phyloP scores from a whole-genome alignment of 2,329 filamentous ascomycete species.

The Pyricularia pennisetigena region DNA sequence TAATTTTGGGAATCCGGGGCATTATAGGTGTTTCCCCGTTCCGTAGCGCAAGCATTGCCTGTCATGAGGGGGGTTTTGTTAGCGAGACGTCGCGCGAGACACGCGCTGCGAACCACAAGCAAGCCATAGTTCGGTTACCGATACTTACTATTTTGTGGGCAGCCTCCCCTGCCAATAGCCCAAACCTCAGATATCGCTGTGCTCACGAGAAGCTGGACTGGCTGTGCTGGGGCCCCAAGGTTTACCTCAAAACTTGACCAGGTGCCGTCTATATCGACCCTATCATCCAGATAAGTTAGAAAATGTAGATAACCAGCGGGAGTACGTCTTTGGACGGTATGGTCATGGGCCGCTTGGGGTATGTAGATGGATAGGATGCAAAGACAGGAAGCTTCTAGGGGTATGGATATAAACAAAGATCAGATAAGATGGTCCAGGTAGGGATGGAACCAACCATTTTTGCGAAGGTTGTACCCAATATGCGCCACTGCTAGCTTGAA shows the following conservation, averaged over 20 bases:
- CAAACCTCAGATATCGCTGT: constrained; percentile 64
- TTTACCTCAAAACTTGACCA: constrained; percentile 63
- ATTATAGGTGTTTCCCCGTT: constrained; percentile 51
- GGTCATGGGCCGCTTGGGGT: not conserved
- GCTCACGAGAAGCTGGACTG: constrained; percentile 49
- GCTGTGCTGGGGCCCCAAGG: constrained; percentile 30
- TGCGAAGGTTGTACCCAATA: constrained; percentile 6
- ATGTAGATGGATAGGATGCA: not conserved
- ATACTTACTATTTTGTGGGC: constrained; percentile 38
- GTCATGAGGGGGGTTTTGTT: not conserved
- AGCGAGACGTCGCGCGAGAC: not conserved
- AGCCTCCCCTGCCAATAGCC: constrained; percentile 56
- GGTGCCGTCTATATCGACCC: constrained; percentile 56
- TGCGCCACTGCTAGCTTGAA: not conserved
- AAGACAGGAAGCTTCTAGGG: not conserved
- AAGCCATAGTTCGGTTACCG: constrained; percentile 9
- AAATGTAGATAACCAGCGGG: not conserved
- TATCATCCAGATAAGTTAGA: constrained; percentile 15
- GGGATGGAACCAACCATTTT: constrained; percentile 4
- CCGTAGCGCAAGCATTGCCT: constrained; percentile 41
- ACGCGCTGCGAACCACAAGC: not conserved
- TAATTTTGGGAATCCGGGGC: constrained; percentile 44
- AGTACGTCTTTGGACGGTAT: not conserved
- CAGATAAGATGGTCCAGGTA: not conserved
- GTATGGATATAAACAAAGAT: not conserved